Evolutionary conservation across 2,329 filamentous ascomycete species (phyloP).

Genomic region (Fusarium sp.): DNA sequence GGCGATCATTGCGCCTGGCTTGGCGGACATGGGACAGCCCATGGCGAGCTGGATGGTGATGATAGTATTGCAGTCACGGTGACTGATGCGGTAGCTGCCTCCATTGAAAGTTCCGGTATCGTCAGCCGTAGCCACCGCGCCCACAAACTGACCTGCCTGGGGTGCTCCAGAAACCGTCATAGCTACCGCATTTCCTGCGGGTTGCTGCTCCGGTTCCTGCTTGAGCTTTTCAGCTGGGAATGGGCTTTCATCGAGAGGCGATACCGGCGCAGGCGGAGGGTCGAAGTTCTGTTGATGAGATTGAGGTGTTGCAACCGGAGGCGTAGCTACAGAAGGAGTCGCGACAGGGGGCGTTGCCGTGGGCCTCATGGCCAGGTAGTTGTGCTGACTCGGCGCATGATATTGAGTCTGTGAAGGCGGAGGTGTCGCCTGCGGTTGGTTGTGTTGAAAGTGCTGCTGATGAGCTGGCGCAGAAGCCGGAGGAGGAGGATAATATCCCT

Average conservation of each 20-base stretch:
- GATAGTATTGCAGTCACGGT: constrained; percentile 91
- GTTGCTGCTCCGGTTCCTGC: constrained; percentile 40
- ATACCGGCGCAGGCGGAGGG: constrained; percentile 45
- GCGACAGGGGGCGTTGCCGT: constrained; percentile 43
- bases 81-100: constrained; percentile 92
- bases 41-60: constrained; percentile 90
- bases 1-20: constrained; percentile 91
- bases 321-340: constrained; percentile 47
- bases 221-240: constrained; percentile 52
- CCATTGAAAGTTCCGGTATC: constrained; percentile 98
- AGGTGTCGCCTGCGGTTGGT: constrained; percentile 44
- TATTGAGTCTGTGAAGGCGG: constrained; percentile 45
- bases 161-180: constrained; percentile 58
- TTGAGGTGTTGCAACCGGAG: constrained; percentile 45
- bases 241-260: constrained; percentile 35
- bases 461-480: constrained; percentile 42
- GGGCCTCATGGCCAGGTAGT: constrained; percentile 39
- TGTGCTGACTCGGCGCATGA: constrained; percentile 41
- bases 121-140: constrained; percentile 74
- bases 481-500: constrained; percentile 42
- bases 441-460: constrained; percentile 45
- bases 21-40: constrained; percentile 84
- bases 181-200: constrained; percentile 48
- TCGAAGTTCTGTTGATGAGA: constrained; percentile 47
- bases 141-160: constrained; percentile 70